Evolutionary conservation across 345 rosid species (phyloP), one percentile per base, ranked within the genome.

Genomic region (Eucalyptus polyanthemos): DNA sequence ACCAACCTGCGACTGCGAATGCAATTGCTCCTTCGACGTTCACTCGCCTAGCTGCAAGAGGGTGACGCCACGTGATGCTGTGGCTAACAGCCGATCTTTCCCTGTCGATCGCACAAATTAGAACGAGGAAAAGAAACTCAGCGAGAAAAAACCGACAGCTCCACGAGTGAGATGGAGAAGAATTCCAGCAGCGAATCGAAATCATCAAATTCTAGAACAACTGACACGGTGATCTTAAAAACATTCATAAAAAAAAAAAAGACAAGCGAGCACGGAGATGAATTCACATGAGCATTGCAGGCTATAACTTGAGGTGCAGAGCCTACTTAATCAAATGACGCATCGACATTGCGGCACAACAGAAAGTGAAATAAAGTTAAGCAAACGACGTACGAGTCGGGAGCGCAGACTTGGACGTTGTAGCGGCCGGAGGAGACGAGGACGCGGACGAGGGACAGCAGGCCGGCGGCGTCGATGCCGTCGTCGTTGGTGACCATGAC

Each of bases 391-490:
- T 94, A 97, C 99, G 97, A 92, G 90, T 95, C 97, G 80, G 99
- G 99, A 7, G 99, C 98, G 91, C 98, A 97, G 86, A 97, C 98
- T 44, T 93, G 95, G 89, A 97, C 94, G 15, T 91, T 86, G 94
- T 91, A 97, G 91, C 91, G 95, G 69, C 92, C 88, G 91, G 97
- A 87, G 88, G 99, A 92, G 94, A 95, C 93, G 22, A 97, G 96
- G 91, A 93, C 96, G 58, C 91, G 89, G 89, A 97, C 98, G 9
- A 97, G 95, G 49, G 98, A 87, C 7, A 91, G 93, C n/a, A 97
- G 90, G 47, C 99, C 99, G 11, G 98, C 96, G 4, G 98, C 99
- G 91, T 97, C 98, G 62, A 97, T 97, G 10, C 99, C 99, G 92
- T 97, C 99, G 92, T 97, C 99, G 94, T 97, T 97, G 25, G 99